Conservation (phyloP, 305 asterid genomes). For the Fraxinus greggii region DNA sequence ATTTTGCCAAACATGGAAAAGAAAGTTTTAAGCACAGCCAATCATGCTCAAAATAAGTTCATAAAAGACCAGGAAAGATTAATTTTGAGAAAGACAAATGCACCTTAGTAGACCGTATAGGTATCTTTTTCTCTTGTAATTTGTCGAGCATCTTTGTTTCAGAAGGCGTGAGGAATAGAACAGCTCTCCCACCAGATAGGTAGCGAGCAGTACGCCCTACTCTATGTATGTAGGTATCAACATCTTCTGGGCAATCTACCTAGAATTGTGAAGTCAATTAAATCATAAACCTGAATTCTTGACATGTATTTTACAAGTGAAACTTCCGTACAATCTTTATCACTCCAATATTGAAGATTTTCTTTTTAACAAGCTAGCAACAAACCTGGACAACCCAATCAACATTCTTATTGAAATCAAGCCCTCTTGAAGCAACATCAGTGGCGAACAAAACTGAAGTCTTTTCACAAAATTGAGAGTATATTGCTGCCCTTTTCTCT, state of each 20-base stretch:
- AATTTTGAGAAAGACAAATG: constrained; percentile 8
- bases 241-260: constrained; percentile 99
- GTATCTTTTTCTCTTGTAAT: constrained; percentile 80
- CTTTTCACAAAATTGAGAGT: constrained; percentile 68
- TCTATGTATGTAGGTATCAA: constrained; percentile 88
- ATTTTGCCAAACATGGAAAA: neutral
- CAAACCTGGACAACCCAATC: constrained; percentile 99
- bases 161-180: constrained; percentile 79
- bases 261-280: constrained; percentile 32
- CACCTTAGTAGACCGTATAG: constrained; percentile 65
- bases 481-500: constrained; percentile 71
- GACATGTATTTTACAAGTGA: neutral
- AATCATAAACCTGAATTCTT: constrained; percentile 7
- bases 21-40: neutral
- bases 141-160: constrained; percentile 80
- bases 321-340: neutral
- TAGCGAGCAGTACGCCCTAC: constrained; percentile 99
- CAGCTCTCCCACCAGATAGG: constrained; percentile 76
- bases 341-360: neutral
- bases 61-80: neutral
- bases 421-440: constrained; percentile 95
- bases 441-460: constrained; percentile 75
- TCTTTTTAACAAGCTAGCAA: constrained; percentile 2
- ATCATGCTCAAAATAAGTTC: neutral
- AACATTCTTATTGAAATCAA: constrained; percentile 82